Conservation (phyloP, 768 basidiomycete genomes). For the Boletus patriciae region DNA sequence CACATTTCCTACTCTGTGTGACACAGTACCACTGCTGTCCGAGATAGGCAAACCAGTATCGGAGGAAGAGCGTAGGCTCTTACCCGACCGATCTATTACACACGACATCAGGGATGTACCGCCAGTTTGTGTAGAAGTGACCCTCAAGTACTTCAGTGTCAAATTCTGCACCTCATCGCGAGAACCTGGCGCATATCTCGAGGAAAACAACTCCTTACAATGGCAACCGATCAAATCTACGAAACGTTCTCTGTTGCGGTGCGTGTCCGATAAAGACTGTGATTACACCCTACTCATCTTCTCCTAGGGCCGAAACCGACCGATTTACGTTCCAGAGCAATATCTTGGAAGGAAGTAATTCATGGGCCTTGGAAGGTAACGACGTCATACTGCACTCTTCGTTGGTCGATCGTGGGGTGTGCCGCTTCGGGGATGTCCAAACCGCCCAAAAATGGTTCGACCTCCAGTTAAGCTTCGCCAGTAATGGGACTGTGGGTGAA, state of each 20-base stretch:
- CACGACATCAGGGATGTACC: neutral
- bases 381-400: neutral
- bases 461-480: conserved; percentile 1
- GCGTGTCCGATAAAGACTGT: neutral
- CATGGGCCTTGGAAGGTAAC: conserved; percentile 1
- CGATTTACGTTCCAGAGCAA: too few species aligned
- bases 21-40: too few species aligned
- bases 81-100: neutral
- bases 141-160: conserved; percentile 1
- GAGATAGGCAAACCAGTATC: too few species aligned
- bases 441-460: conserved; percentile 6
- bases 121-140: conserved; percentile 1
- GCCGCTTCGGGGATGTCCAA: neutral
- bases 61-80: neutral
- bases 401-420: neutral
- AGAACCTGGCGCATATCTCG: conserved; percentile 2
- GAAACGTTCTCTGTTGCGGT: neutral
- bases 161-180: neutral
- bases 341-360: neutral
- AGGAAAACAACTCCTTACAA: neutral
- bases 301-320: neutral
- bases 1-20: too few species aligned
- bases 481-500: neutral
- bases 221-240: neutral
- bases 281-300: neutral